Evolutionary conservation across 2,329 filamentous ascomycete genomes (phyloP).

Genomic region (Fusarium pseudonygamai): DNA sequence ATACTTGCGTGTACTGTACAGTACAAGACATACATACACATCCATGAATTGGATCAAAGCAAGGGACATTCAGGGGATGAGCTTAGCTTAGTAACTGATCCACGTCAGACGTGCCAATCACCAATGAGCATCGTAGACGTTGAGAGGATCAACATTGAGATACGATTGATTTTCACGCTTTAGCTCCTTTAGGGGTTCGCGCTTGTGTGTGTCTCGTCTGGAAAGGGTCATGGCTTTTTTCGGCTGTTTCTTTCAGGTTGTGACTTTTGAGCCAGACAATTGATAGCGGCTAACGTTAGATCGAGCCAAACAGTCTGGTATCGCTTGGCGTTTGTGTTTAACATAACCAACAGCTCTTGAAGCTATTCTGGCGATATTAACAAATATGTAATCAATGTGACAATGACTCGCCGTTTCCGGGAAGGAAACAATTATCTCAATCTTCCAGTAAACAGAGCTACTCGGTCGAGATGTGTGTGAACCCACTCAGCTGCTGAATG

Average conservation of each 20-base stretch:
- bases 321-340: conserved; percentile 10
- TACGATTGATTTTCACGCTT: conserved; percentile 41
- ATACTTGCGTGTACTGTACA: conserved; percentile 22
- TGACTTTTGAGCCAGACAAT: conserved; percentile 10
- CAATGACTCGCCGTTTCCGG: conserved; percentile 5
- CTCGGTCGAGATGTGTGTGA: conserved; percentile 2
- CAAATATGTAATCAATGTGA: neutral
- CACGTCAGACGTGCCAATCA: conserved; percentile 20
- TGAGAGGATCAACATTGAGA: conserved; percentile 29
- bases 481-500: conserved; percentile 12
- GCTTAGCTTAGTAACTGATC: conserved; percentile 17
- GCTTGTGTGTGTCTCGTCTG: conserved; percentile 31
- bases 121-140: conserved; percentile 24
- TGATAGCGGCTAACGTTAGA: conserved; percentile 11
- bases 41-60: conserved; percentile 20
- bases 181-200: conserved; percentile 29
- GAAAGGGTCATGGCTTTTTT: conserved; percentile 23
- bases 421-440: neutral
- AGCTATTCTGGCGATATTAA: neutral
- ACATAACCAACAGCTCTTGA: neutral
- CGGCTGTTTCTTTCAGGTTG: conserved; percentile 19
- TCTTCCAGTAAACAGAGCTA: neutral
- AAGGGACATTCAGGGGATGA: conserved; percentile 32
- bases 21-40: conserved; percentile 7
- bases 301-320: neutral